Conservation (phyloP, 2,329 filamentous ascomycete genomes). For the Dactylonectria macrodidyma region DNA sequence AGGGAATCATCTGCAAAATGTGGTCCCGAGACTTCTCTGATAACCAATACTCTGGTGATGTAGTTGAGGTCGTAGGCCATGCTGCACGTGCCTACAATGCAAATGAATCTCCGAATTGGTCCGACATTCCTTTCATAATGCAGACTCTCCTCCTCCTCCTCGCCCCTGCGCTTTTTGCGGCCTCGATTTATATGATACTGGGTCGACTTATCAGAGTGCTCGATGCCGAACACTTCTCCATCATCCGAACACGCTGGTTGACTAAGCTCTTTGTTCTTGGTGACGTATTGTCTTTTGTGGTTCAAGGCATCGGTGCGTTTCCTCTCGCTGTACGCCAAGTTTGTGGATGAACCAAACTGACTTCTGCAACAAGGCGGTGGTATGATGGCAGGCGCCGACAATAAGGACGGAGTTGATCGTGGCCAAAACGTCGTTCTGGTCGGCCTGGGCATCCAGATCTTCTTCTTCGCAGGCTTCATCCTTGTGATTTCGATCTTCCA, state of each 20-base stretch:
- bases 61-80: slow-evolving; percentile 57
- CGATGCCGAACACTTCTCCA: slow-evolving; percentile 38
- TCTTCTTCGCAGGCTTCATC: slow-evolving; percentile 69
- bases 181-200: slow-evolving; percentile 62
- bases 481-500: slow-evolving; percentile 62
- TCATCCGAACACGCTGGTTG: slow-evolving; percentile 43
- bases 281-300: slow-evolving; percentile 49
- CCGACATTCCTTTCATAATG: slow-evolving; percentile 56
- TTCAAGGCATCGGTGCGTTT: slow-evolving; percentile 46
- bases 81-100: slow-evolving; percentile 53
- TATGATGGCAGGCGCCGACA: slow-evolving; percentile 43
- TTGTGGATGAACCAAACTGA: not conserved
- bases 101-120: slow-evolving; percentile 46
- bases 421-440: slow-evolving; percentile 66
- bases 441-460: slow-evolving; percentile 68
- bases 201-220: slow-evolving; percentile 54
- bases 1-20: too few species aligned
- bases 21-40: too few species aligned
- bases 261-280: slow-evolving; percentile 51
- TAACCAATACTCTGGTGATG: too few species aligned
- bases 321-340: not conserved
- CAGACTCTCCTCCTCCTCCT: slow-evolving; percentile 58
- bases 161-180: slow-evolving; percentile 61
- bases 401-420: slow-evolving; percentile 38
- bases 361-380: not conserved